A percentile compares a stretch with the other conserved stretches of the same genome.
These are phyloP conservation scores for Microascus cirrosus DNA, from an alignment of 2,329 filamentous ascomycete species.

Conservation along the genomic window DNA sequence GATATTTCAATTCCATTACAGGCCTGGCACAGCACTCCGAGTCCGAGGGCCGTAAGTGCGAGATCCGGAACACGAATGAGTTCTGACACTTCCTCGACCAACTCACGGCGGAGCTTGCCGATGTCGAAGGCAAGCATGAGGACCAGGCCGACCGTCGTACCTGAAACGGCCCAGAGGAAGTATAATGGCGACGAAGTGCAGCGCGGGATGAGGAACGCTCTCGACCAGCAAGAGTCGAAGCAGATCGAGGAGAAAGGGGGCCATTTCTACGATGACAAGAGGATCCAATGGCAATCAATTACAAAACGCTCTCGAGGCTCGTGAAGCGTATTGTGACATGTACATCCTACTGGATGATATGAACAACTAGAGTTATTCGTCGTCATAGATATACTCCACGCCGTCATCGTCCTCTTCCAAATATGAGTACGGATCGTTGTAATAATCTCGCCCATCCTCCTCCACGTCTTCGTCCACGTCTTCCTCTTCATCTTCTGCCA, in stretches of 20 bases:
- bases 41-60: slow-evolving; percentile 26
- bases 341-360: neutral
- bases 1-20: slow-evolving; percentile 25
- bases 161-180: slow-evolving; percentile 6
- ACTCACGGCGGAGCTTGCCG: slow-evolving; percentile 25
- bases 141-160: slow-evolving; percentile 12
- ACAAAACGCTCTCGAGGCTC: too few species aligned
- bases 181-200: neutral
- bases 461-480: slow-evolving; percentile 13
- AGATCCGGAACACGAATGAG: slow-evolving; percentile 26
- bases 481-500: slow-evolving; percentile 14
- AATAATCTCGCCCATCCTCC: slow-evolving; percentile 10
- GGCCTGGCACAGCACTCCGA: slow-evolving; percentile 38
- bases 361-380: neutral
- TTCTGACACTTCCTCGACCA: slow-evolving; percentile 25
- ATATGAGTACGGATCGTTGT: slow-evolving; percentile 5
- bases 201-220: neutral
- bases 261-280: neutral
- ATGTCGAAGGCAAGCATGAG: slow-evolving; percentile 15
- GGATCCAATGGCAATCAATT: too few species aligned
- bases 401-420: slow-evolving; percentile 7
- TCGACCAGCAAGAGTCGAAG: neutral
- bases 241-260: neutral
- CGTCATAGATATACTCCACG: slow-evolving; percentile 7
- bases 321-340: neutral